These are phyloP conservation scores for Panellus pusillus DNA, from an alignment of 768 basidiomycete genomes.

Conservation along the genomic window DNA sequence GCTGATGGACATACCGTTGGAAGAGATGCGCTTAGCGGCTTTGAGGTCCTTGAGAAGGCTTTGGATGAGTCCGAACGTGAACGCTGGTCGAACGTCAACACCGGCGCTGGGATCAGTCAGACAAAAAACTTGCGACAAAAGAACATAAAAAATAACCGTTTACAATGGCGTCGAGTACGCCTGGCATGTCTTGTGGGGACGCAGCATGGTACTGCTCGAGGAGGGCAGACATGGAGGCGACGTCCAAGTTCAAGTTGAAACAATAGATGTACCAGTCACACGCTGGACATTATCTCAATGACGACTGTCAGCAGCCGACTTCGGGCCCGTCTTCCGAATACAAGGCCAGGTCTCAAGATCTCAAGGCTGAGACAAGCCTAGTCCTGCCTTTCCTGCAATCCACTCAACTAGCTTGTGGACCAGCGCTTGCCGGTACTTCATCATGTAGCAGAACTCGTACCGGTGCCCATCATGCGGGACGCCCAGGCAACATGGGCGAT, in stretches of 20 bases:
- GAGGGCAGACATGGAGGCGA: slow-evolving; percentile 9
- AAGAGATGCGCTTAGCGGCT: slow-evolving; percentile 46
- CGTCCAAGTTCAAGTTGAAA: too few species aligned
- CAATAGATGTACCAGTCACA: too few species aligned
- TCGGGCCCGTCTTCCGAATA: slow-evolving; percentile 21
- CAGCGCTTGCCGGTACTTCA: slow-evolving; percentile 20
- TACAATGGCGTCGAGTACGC: slow-evolving; percentile 9
- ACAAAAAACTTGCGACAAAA: neutral
- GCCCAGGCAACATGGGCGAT: slow-evolving; percentile 16
- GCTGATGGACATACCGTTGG: slow-evolving; percentile 41
- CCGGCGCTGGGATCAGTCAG: slow-evolving; percentile 36
- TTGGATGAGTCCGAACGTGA: slow-evolving; percentile 57
- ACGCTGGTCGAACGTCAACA: slow-evolving; percentile 45
- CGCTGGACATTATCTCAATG: too few species aligned
- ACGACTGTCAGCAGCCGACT: slow-evolving; percentile 18
- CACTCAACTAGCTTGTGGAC: slow-evolving; percentile 23
- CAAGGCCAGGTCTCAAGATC: slow-evolving; percentile 15
- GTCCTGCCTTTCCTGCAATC: too few species aligned
- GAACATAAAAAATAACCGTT: neutral
- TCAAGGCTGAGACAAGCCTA: too few species aligned
- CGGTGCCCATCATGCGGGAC: slow-evolving; percentile 17
- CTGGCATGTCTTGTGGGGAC: neutral
- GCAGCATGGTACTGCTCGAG: slow-evolving; percentile 16
- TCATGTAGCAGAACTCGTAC: slow-evolving; percentile 16
- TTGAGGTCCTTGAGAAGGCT: slow-evolving; percentile 61